Conservation (phyloP, 306 rosid species). For the Biancaea sappan region DNA sequence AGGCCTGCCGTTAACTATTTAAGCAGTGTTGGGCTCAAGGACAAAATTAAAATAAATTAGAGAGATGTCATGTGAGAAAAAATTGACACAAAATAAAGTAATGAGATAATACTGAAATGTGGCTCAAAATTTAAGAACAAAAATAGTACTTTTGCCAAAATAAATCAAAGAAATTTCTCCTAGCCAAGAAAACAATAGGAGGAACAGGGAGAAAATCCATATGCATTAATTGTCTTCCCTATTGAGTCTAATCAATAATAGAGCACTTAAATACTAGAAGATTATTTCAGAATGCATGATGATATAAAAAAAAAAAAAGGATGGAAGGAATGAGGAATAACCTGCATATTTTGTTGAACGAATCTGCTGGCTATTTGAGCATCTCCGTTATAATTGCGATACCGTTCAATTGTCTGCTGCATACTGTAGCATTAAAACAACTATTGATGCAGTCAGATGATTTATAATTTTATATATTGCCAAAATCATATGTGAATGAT, state of each 20-base stretch:
- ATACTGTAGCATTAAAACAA: constrained; percentile 33
- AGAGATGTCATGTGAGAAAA: too few species aligned
- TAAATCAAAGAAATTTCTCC: too few species aligned
- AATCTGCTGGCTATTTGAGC: constrained; percentile 33
- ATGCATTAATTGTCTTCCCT: too few species aligned
- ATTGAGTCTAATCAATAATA: too few species aligned
- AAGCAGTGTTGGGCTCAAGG: too few species aligned
- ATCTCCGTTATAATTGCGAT: constrained; percentile 40
- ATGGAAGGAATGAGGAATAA: background rate
- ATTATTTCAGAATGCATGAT: background rate
- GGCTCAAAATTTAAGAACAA: too few species aligned
- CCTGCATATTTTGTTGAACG: constrained; percentile 48
- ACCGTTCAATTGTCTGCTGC: constrained; percentile 58
- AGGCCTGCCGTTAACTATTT: too few species aligned
- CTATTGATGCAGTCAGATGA: background rate
- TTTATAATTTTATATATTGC: too few species aligned
- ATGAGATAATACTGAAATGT: too few species aligned
- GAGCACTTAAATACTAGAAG: background rate
- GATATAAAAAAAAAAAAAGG: background rate
- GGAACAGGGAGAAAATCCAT: background rate
- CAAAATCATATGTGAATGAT: background rate
- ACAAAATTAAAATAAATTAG: too few species aligned
- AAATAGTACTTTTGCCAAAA: too few species aligned
- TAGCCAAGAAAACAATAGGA: background rate
- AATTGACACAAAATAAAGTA: too few species aligned